Base-by-base conservation (phyloP, 176 grass and related monocot genomes). In the Rhynchospora breviuscula region DNA sequence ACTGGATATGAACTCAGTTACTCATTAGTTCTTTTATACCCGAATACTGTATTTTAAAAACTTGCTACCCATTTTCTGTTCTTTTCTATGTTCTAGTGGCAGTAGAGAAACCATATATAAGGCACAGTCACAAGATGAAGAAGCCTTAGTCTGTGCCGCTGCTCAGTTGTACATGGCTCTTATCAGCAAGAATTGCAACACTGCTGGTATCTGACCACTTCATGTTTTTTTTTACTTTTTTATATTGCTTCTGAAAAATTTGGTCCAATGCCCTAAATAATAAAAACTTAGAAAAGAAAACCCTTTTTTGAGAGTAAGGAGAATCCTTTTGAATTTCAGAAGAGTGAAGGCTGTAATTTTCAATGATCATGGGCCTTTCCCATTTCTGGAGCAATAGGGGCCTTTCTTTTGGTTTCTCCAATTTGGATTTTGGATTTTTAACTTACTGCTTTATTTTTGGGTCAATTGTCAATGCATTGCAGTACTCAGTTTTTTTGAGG, bases 41-140 rank as follows among this genome's bases (percentile, higher is more conserved):
- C 75, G 49, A 18, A 8, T 26, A 18, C 12, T 80, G 62, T 44
- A 86, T 85, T 22, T 56, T 87, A 76, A 83, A 76, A 68, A 23
- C 78, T 71, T 76, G 11, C 19, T 54, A 17, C 48, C 52, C 6
- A 76, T 54, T 76, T 76, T 0, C 48, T 31, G 2, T 54, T 53
- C 22, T 76, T 69, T 60, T 88, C 25, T 17, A 51, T 70, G 52
- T 84, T 88, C 56, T 73, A 98, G 95, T 67, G 85, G 75, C 8
- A 85, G 79, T 88, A 87, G 78, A 66, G 86, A 79, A 65, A 89
- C 92, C 29, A 85, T 85, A 48, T 98, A 98, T 84, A 94, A 94
- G 90, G 92, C 95, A 69, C 95, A 98, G 81, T 98, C 95, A 46
- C 90, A 98, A 81, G 95, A 98, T 88, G 95, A 98, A 78, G 95